Base-by-base conservation (phyloP, 805 yeast genomes). In the Allodekkera sacchari region DNA sequence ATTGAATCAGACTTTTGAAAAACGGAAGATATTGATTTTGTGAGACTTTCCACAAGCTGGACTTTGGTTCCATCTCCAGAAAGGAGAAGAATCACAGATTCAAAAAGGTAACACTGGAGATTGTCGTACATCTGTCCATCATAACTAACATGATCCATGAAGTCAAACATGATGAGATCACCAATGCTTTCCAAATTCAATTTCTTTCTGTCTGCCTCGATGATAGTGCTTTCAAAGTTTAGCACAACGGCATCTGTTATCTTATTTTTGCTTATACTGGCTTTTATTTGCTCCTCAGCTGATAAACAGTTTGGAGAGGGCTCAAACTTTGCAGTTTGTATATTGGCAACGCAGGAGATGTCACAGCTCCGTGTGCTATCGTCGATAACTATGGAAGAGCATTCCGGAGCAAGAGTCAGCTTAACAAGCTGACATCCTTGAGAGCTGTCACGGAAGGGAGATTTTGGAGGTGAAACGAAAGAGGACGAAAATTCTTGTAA, bases 271-370 rank as follows among this genome's bases (percentile, higher is more conserved):
- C 34, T 37, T 12, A 36, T 30, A 33, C 44, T 36, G 7, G 43
- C 40, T 15, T 30, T 32, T 3, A 33, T 18, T 24, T 38, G 42
- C 27, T 39, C 43, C 5, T 38, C 40, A 17, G 42, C 44, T 12
- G 47, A 31, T 4, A 39, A 39, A 5, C 38, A 32, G 8, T 37
- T 34, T 4, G 51, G 41, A 2, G 45, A 31, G 1, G 47, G 43
- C 30, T 53, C 59, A 36, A 46, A 52, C 15, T 45, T 48, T 8
- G 44, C 40, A 4, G 50, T 35, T 13, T 38, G 42, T 15, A 53
- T 19, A 29, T 45, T 48, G 7, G 48, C 10, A 6, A 51, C 48
- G 31, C 50, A 44, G 9, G 45, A 37, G 4, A 53, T 32, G n/a
- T 48, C 45, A 23, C 43, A 17, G 18, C 25, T 25, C 5, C 15